Percentiles rank a stretch among this genome's conserved stretches.
phyloP scores from a whole-genome alignment of 108 stramenopile genomes.

The Skeletonema potamos region DNA sequence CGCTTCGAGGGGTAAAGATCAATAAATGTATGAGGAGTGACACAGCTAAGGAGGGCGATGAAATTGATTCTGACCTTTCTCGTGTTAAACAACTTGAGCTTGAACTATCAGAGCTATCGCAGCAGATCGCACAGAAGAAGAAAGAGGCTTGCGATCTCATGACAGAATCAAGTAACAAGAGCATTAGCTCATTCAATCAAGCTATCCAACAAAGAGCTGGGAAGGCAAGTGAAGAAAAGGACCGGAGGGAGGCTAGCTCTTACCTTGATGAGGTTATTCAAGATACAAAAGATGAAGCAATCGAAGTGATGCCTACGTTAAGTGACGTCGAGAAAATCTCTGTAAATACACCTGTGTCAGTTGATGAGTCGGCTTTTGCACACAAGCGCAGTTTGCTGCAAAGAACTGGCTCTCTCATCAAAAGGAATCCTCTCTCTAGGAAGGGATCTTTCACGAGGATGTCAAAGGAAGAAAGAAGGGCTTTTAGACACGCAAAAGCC shows the following conservation, averaged over 20 bases:
- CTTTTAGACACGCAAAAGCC: neutral
- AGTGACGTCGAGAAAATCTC: slow-evolving; percentile 27
- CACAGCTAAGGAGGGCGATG: neutral
- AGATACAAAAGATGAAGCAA: neutral
- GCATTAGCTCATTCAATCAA: neutral
- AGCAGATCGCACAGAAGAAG: neutral
- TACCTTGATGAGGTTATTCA: too few relatives aligned
- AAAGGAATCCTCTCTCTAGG: neutral
- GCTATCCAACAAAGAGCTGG: neutral
- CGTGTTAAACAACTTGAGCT: neutral
- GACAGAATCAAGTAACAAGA: neutral
- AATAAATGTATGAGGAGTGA: too few relatives aligned
- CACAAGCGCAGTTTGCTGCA: slow-evolving; percentile 8
- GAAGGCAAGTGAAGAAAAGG: neutral
- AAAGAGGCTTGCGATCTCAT: neutral
- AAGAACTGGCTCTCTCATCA: slow-evolving; percentile 22
- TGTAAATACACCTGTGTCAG: slow-evolving; percentile 37
- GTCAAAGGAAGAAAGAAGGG: neutral
- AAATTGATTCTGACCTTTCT: neutral
- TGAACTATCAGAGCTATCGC: neutral
- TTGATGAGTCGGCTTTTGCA: slow-evolving; percentile 12
- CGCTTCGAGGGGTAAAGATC: neutral
- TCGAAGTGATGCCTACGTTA: slow-evolving; percentile 22
- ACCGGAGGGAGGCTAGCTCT: neutral
- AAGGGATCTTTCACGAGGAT: slow-evolving; percentile 8